Base-by-base conservation (phyloP, 805 yeast genomes). In the Zygosaccharomyces lentus region DNA sequence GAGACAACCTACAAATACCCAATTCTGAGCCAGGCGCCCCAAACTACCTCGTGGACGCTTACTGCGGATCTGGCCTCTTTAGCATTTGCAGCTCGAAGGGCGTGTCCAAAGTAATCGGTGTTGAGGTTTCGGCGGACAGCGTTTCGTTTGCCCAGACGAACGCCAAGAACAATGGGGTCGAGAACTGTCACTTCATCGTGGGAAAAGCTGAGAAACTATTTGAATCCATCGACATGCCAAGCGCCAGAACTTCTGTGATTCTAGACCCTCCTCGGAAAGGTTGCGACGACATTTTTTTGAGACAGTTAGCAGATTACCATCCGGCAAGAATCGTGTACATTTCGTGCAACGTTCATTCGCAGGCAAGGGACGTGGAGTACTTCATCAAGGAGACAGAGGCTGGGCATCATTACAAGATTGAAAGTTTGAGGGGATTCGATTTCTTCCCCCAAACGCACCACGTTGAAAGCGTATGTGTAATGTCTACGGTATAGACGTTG, bases 221-320 rank as follows among this genome's bases (percentile, higher is more conserved):
- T 65, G 85, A 76, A 41, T 79, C 80, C 47, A 84, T 86, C 50
- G 84, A 82, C 50, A 79, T 88, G 3, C 95, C 96, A 6, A 73
- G 78, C 31, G 78, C 76, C 37, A 71, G 81, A 56, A 93, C 98
- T 0, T 81, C 96, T 9, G 93, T 93, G 30, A 89, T 93, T 48
- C 77, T 93, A 58, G 99, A 93, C 66, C 99, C 99, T 3, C 96
- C 98, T 35, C 81, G 99, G 65, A 93, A 91, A 66, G 99, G 99
- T 1, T 91, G 98, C 66, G 97, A 90, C 65, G 85, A 81, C 42
- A 80, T 80, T 8, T 93, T 93, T 61, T 72, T 93, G 66, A 80
- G 83, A 54, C 99, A 93, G 69, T 72, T 93, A 47, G 77, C 93
- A 16, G 87, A 74, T 16, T 93, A 86, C 67, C 73, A 77, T 51